A percentile compares a stretch with the other conserved stretches of the same genome.
Evolutionary conservation across 768 basidiomycete genomes (phyloP).

Genomic region (Suillus spraguei): DNA sequence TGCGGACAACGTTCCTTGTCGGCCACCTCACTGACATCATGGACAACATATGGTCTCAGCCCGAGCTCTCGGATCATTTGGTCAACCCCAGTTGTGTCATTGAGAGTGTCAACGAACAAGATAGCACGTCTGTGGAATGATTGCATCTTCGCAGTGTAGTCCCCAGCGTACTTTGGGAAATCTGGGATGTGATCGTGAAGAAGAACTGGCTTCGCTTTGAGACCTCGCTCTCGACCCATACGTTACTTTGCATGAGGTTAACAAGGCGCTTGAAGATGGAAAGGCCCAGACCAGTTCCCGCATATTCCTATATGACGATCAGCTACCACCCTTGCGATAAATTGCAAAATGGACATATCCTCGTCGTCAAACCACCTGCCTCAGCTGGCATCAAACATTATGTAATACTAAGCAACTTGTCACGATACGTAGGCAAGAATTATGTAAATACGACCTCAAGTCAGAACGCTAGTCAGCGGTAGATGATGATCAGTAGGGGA

Average conservation of each 20-base stretch:
- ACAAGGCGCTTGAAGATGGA: constrained; percentile 98
- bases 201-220: constrained; percentile 93
- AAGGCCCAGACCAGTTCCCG: constrained; percentile 93
- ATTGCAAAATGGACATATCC: constrained; percentile 51
- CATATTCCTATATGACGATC: constrained; percentile 71
- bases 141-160: constrained; percentile 71
- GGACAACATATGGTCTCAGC: constrained; percentile 73
- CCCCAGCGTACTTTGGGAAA: constrained; percentile 75
- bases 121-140: constrained; percentile 89
- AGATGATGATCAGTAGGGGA: no score
- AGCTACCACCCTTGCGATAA: constrained; percentile 11
- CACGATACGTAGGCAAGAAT: no score
- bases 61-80: constrained; percentile 78
- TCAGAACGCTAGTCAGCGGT: no score
- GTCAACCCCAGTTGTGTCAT: constrained; percentile 75
- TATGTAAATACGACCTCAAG: no score
- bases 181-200: constrained; percentile 92
- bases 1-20: constrained; percentile 83
- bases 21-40: constrained; percentile 77
- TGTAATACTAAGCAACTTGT: no score
- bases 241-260: constrained; percentile 95
- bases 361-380: constrained; percentile 96
- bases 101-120: constrained; percentile 86
- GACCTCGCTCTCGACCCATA: constrained; percentile 98
- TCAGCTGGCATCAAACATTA: constrained; percentile 39